Evolutionary conservation across 768 basidiomycete species (phyloP), one percentile per base, ranked within the genome.

Genomic region (Chalciporus pseudorubinellus): DNA sequence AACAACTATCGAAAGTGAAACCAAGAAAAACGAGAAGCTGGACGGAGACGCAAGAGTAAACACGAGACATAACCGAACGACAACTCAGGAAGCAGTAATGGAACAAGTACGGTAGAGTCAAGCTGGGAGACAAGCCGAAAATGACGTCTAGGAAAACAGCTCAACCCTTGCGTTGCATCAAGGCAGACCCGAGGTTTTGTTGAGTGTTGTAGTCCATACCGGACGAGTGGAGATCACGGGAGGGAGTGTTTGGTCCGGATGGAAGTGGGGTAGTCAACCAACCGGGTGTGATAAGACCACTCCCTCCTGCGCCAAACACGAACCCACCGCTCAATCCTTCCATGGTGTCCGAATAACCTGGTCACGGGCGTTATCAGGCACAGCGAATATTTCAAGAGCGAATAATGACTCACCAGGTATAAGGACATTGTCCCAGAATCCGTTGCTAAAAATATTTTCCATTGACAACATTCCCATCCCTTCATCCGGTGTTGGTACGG

Each of bases 391-490:
- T 36, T 13, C 4, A 31, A 31, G 10, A 11, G 29, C 29, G 29
- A 19, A 29, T 9, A 41, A 36, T 39, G 40, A 76, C 84, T 50
- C 62, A 89, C 89, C 91, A 55, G 91, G 91, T 21, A 93, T 85
- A 31, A 93, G 79, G 61, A 92, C 83, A 58, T 79, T 91, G 67
- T 92, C 92, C 92, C 91, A 93, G 67, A 93, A 93, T 38, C 82
- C 83, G 52, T 76, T 82, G 53, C 82, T 85, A 46, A 93, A 73
- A 39, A 92, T 85, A 60, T 82, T 85, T 59, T 92, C 91, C 86
- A 93, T 91, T 45, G 88, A 84, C 54, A 92, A 63, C 72, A 77
- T 68, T 38, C 76, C 77, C 51, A 66, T 64, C 41, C 67, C 65
- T 53, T 72, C 73, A 65, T 70, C 70, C 31, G 75, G 65, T 33